Base-by-base conservation (phyloP, 202 grass and related monocot genomes). In the Zoysia matrella region DNA sequence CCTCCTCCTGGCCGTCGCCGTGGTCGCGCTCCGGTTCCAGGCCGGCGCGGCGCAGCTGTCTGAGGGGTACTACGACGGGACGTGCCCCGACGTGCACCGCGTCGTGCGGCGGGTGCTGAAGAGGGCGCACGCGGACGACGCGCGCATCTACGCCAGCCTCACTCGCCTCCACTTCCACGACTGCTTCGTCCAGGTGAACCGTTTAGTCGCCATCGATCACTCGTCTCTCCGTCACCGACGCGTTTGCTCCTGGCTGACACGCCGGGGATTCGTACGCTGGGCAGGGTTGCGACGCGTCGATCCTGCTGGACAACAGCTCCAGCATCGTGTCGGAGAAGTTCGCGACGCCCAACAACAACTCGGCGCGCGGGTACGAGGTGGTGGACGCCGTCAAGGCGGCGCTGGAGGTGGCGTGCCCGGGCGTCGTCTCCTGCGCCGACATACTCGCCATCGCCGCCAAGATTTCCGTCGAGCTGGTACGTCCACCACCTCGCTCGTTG, bases 351-450 rank as follows among this genome's bases (percentile, higher is more conserved):
- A 95, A 95, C 68, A 84, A 72, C 43, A 90, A 90, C 85, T 95
- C 93, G 16, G 79, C 18, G 16, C 79, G 93, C 0, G 93, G 93
- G 15, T 95, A 53, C 82, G 8, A 74, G 7, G 88, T 95, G 44
- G 67, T 95, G 56, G 90, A 95, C 75, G 69, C 39, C 55, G 80
- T 87, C 68, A 92, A 95, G 84, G 76, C 71, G 1, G 88, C 93
- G 5, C 73, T 95, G 2, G 90, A 95, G 80, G 65, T 15, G 18
- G 87, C 85, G 1, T 95, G 93, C 87, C 90, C 88, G 7, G 88
- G 93, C 60, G 82, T 95, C 42, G 90, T 95, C 60, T 95, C 93
- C 56, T 95, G 93, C 81, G 85, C 93, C n/a, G 93, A 95, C 74
- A 89, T 95, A 65, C 82, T 95, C 14, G 83, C 93, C 44, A 69